Evolutionary conservation across 2,329 filamentous ascomycete genomes (phyloP).

Genomic region (Colletotrichum endophyticum): DNA sequence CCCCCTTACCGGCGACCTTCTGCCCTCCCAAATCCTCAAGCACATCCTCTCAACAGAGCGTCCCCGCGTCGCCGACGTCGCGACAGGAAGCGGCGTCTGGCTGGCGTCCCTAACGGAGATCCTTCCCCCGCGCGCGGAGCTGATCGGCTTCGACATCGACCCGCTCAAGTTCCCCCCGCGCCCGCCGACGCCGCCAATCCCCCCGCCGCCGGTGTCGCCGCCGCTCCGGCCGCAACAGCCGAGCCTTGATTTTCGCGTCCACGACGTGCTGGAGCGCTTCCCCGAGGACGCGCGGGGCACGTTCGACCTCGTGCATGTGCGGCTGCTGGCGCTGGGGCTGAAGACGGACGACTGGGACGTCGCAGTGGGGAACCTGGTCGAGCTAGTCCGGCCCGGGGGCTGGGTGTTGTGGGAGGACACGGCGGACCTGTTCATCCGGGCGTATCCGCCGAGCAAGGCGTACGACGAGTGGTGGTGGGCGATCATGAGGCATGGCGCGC

Average conservation of each 20-base stretch:
- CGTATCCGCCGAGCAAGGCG: conserved; percentile 9
- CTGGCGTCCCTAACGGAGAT: conserved; percentile 16
- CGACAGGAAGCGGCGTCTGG: conserved; percentile 26
- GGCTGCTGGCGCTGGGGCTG: conserved; percentile 16
- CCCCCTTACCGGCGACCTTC: conserved; percentile 5
- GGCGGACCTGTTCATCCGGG: not conserved
- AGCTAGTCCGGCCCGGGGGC: conserved; percentile 20
- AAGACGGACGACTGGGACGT: conserved; percentile 21
- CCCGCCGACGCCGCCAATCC: conserved; percentile 3
- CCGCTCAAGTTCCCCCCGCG: conserved; percentile 18
- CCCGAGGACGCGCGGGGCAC: conserved; percentile 2
- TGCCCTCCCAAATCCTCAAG: not conserved
- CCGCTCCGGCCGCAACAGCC: not conserved
- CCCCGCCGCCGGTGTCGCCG: not conserved
- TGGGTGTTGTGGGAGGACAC: conserved; percentile 25
- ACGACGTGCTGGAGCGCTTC: conserved; percentile 18
- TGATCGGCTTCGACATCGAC: conserved; percentile 25
- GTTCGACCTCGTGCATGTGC: conserved; percentile 25
- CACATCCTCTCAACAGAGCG: not conserved
- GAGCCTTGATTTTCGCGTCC: conserved; percentile 12
- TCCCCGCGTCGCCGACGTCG: conserved; percentile 23
- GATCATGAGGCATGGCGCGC: not conserved
- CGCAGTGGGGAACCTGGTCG: conserved; percentile 10
- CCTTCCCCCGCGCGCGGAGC: not conserved
- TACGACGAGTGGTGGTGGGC: conserved; percentile 16